Percentiles rank a stretch among this genome's conserved stretches.
Conservation (phyloP, 495 filamentous ascomycete genomes). For the Melanomma pulvis-pyrius region DNA sequence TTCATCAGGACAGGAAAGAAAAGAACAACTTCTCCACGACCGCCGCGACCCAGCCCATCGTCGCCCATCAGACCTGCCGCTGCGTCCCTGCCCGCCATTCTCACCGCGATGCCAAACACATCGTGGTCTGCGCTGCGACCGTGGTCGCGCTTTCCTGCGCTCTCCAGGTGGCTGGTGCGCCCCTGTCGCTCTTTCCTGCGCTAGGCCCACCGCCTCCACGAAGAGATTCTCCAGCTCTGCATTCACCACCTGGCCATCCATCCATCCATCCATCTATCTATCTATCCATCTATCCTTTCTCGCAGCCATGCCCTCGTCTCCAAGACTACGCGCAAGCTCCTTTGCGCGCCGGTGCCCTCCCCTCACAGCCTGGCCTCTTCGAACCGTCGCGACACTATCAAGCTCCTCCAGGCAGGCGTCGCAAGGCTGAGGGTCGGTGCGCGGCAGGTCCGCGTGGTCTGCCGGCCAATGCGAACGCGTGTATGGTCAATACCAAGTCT, state of each 20-base stretch:
- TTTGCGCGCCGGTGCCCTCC: background rate
- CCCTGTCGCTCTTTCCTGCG: background rate
- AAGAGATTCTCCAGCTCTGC: constrained; percentile 2
- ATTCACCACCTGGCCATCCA: background rate
- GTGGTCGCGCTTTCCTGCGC: background rate
- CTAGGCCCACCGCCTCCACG: constrained; percentile 7
- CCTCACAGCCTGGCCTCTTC: background rate
- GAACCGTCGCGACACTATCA: background rate
- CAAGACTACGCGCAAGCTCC: background rate
- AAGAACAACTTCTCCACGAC: background rate
- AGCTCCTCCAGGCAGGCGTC: background rate
- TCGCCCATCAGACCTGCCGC: background rate
- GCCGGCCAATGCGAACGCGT: background rate
- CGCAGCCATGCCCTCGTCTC: background rate
- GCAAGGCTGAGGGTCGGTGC: background rate
- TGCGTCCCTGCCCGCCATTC: background rate
- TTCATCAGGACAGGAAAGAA: background rate
- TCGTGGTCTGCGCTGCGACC: background rate
- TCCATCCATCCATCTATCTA: too few species aligned
- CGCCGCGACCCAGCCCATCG: background rate
- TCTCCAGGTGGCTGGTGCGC: background rate
- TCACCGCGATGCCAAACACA: background rate
- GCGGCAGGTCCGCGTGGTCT: background rate
- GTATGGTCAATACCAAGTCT: background rate
- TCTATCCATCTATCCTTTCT: too few species aligned